These are phyloP conservation scores for Capronia americana DNA, from an alignment of 2,329 filamentous ascomycete species.

Conservation along the genomic window DNA sequence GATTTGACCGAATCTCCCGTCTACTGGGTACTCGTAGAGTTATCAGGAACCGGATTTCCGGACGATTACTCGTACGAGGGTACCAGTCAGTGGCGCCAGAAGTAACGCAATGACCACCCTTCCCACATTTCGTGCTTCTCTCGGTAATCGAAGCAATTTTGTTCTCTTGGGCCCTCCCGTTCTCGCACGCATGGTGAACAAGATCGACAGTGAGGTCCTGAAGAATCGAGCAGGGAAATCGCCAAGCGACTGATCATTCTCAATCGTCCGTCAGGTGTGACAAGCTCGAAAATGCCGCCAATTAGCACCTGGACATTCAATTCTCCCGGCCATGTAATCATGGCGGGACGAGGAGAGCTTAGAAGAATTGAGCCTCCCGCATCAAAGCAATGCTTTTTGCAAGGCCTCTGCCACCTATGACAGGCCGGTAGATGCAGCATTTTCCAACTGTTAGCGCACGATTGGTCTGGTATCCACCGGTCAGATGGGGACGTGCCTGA, in stretches of 20 bases:
- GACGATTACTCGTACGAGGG: neutral
- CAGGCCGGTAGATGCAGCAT: constrained; percentile 2
- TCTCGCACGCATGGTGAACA: neutral
- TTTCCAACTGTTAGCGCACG: constrained; percentile 5
- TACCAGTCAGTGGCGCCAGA: no score
- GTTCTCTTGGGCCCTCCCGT: neutral
- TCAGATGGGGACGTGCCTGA: constrained; percentile 8
- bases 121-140: neutral
- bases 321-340: neutral
- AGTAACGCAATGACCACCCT: neutral
- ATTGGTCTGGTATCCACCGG: constrained; percentile 16
- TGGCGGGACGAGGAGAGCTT: neutral
- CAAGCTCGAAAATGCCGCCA: neutral
- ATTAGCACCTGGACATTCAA: neutral
- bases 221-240: neutral
- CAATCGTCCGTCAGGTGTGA: neutral
- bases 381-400: constrained; percentile 5
- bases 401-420: neutral
- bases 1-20: neutral
- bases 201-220: neutral
- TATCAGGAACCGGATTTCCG: neutral
- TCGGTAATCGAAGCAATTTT: neutral
- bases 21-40: neutral
- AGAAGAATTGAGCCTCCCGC: neutral
- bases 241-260: neutral